phyloP scores from a whole-genome alignment of 192 early-diverging fungal species.

The Gaertneriomyces semiglobifer region DNA sequence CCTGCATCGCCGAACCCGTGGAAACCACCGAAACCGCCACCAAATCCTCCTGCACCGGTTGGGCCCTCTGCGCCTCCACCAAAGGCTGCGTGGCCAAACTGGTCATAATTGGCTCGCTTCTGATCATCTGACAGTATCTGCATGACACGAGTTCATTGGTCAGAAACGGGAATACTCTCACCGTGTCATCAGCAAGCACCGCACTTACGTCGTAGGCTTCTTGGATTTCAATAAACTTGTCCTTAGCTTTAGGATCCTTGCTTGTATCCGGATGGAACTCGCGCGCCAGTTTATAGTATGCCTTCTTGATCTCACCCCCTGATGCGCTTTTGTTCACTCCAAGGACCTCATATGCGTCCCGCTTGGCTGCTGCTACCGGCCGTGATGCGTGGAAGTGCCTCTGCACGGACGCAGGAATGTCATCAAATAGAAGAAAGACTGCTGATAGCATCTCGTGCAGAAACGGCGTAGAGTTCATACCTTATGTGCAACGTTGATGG shows the following conservation, averaged over 20 bases:
- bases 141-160: not conserved
- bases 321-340: slow-evolving; percentile 78
- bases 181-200: not conserved
- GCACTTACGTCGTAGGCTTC: slow-evolving; percentile 82
- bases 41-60: slow-evolving; percentile 45
- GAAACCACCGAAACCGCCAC: slow-evolving; percentile 52
- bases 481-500: no score
- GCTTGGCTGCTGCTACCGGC: slow-evolving; percentile 34
- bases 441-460: no score
- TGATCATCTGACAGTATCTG: slow-evolving; percentile 85
- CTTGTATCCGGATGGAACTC: slow-evolving; percentile 98
- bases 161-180: not conserved
- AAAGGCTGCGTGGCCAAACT: slow-evolving; percentile 67
- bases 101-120: slow-evolving; percentile 89
- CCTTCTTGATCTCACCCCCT: slow-evolving; percentile 89
- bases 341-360: slow-evolving; percentile 83
- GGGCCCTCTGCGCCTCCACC: slow-evolving; percentile 32
- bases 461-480: no score
- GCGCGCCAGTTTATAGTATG: slow-evolving; percentile 96
- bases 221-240: slow-evolving; percentile 97
- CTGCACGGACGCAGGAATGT: no score
- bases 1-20: slow-evolving; percentile 54
- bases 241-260: slow-evolving; percentile 85
- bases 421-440: no score
- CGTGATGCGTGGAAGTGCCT: no score